Conservation (phyloP, 75 land plant species). For the Sequoiadendron giganteum region DNA sequence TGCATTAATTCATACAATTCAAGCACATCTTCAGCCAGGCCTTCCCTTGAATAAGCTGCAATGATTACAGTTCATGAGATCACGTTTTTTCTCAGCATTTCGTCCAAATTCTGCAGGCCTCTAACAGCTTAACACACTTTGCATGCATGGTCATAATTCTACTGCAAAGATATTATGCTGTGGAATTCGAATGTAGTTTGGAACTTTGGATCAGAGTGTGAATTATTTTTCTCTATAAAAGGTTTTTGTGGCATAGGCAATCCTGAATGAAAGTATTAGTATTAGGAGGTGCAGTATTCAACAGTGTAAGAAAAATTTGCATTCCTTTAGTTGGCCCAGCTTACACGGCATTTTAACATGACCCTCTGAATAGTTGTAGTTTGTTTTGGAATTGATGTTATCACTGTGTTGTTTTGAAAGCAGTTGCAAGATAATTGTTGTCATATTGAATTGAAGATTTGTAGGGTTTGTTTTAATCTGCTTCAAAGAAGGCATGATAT, state of each 20-base stretch:
- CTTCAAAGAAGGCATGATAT: not conserved
- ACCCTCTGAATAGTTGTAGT: not conserved
- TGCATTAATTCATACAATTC: slow-evolving; percentile 40
- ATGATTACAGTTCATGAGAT: slow-evolving; percentile 59
- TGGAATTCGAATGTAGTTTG: not conserved
- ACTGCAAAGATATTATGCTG: slow-evolving; percentile 6
- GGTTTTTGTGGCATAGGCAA: not conserved
- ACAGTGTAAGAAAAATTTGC: not conserved
- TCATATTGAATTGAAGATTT: not conserved
- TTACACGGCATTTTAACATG: not conserved
- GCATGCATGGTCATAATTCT: slow-evolving; percentile 24
- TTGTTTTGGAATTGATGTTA: not conserved
- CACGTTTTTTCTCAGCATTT: slow-evolving; percentile 38
- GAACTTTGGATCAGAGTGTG: slow-evolving; percentile 1
- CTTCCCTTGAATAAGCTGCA: slow-evolving; percentile 23
- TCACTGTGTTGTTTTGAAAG: not conserved
- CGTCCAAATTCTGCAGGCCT: slow-evolving; percentile 30
- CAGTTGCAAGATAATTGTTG: not conserved
- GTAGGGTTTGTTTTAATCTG: not conserved
- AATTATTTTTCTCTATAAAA: not conserved
- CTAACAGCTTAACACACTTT: slow-evolving; percentile 15
- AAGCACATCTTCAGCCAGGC: slow-evolving; percentile 31
- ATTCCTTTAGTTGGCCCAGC: not conserved
- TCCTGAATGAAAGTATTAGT: not conserved
- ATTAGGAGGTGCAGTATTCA: not conserved